Evolutionary conservation across 768 basidiomycete genomes (phyloP).

Genomic region (Sarcodon sp.): DNA sequence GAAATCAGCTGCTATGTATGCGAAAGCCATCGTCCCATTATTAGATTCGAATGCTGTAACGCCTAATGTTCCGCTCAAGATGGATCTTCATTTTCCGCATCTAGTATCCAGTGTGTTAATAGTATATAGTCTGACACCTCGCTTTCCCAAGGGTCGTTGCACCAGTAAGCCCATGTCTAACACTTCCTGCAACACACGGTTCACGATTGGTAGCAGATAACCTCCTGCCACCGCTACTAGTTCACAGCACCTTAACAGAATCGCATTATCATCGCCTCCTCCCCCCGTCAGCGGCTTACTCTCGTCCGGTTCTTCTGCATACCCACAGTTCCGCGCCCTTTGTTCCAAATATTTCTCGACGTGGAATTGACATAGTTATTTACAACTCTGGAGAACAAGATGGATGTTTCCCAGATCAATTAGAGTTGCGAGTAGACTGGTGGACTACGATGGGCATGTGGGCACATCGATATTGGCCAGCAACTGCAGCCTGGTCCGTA

Average conservation of each 20-base stretch:
- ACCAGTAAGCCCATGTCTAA: slow-evolving; percentile 1
- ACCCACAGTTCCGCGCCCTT: slow-evolving; percentile 61
- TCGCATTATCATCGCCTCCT: slow-evolving; percentile 54
- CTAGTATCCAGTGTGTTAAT: slow-evolving; percentile 49
- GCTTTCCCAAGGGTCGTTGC: slow-evolving; percentile 1
- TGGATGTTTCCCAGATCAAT: slow-evolving; percentile 29
- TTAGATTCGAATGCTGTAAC: too few species aligned
- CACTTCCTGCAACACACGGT: not conserved
- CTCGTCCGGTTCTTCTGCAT: slow-evolving; percentile 41
- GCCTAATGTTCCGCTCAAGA: slow-evolving; percentile 20
- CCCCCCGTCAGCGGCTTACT: slow-evolving; percentile 8
- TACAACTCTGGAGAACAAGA: slow-evolving; percentile 35
- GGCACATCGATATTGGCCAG: slow-evolving; percentile 63
- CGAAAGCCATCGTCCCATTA: not conserved
- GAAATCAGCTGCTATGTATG: not conserved
- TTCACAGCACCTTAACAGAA: slow-evolving; percentile 49
- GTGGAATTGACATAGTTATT: slow-evolving; percentile 41
- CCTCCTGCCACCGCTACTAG: slow-evolving; percentile 51
- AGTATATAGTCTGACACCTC: slow-evolving; percentile 44
- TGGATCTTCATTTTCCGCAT: slow-evolving; percentile 36
- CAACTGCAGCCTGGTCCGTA: slow-evolving; percentile 58
- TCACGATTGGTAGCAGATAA: slow-evolving; percentile 23
- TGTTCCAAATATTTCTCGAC: slow-evolving; percentile 19
- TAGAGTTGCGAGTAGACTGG: slow-evolving; percentile 59
- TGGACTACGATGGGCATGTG: slow-evolving; percentile 56